Evolutionary conservation across 441 rosid species (phyloP).

Genomic region (Bocquillonia castaneifolia): DNA sequence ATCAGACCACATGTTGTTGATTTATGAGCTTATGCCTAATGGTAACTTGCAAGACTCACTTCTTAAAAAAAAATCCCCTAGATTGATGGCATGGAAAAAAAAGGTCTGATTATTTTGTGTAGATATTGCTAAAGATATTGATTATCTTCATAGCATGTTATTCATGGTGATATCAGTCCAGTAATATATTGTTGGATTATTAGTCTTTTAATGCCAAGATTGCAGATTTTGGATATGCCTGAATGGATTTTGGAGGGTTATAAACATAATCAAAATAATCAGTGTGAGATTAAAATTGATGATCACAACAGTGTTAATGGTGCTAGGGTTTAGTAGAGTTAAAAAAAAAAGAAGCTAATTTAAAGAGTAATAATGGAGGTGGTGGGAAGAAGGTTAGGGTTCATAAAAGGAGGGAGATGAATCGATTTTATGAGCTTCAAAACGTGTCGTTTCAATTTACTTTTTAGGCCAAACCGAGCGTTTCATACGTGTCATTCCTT

Average conservation of each 20-base stretch:
- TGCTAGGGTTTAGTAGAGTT: too few relatives aligned
- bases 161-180: slow-evolving; percentile 86
- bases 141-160: slow-evolving; percentile 63
- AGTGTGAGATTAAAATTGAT: slow-evolving; percentile 31
- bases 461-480: too few relatives aligned
- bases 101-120: slow-evolving; percentile 42
- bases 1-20: slow-evolving; percentile 60
- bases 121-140: slow-evolving; percentile 64
- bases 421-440: too few relatives aligned
- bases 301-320: too few relatives aligned
- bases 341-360: too few relatives aligned
- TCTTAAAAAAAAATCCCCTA: slow-evolving; percentile 52
- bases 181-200: slow-evolving; percentile 71
- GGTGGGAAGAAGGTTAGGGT: too few relatives aligned
- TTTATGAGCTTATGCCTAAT: slow-evolving; percentile 73
- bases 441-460: too few relatives aligned
- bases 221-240: slow-evolving; percentile 80
- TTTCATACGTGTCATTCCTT: too few relatives aligned
- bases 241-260: slow-evolving; percentile 43
- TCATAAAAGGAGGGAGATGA: too few relatives aligned
- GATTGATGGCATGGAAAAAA: slow-evolving; percentile 57
- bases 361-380: too few relatives aligned
- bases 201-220: slow-evolving; percentile 59
- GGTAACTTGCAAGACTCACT: slow-evolving; percentile 83
- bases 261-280: too few relatives aligned